A percentile compares a stretch with the other conserved stretches of the same genome.
These are phyloP conservation scores for Suhomyces kunorum DNA, from an alignment of 1,139 yeast genomes.

Conservation along the genomic window DNA sequence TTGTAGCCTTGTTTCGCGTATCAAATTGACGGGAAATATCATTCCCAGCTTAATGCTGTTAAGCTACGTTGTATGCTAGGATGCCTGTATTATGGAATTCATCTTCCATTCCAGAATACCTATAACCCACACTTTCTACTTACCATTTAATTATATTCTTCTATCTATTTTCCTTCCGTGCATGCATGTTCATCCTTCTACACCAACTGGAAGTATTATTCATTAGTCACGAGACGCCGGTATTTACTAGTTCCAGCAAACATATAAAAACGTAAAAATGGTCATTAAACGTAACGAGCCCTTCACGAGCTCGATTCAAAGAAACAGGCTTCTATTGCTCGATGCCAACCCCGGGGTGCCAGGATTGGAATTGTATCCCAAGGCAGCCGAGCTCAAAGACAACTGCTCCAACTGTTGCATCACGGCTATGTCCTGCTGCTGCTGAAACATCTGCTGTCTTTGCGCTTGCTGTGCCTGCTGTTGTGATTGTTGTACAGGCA, in stretches of 20 bases:
- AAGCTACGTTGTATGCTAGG: no score
- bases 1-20: no score
- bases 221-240: conserved; percentile 10
- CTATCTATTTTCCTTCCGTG: background rate
- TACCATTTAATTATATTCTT: background rate
- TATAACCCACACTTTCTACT: background rate
- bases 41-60: no score
- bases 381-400: conserved; percentile 50
- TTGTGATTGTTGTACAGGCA: background rate
- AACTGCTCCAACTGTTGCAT: conserved; percentile 54
- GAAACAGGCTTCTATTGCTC: conserved; percentile 24
- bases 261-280: conserved; percentile 5
- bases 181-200: background rate
- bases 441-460: conserved; percentile 17
- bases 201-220: conserved; percentile 4
- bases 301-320: conserved; percentile 12
- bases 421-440: conserved; percentile 36
- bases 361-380: conserved; percentile 51
- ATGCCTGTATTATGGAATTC: background rate
- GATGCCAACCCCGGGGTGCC: conserved; percentile 36
- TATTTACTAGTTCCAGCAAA: conserved; percentile 1
- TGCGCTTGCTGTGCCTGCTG: conserved; percentile 9
- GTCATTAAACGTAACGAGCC: conserved; percentile 8
- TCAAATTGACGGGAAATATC: no score
- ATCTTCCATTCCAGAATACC: no score